Evolutionary conservation across 177 flowering plant genomes (phyloP), one percentile per base, ranked within the genome.

Genomic region (Vitis hybrid): DNA sequence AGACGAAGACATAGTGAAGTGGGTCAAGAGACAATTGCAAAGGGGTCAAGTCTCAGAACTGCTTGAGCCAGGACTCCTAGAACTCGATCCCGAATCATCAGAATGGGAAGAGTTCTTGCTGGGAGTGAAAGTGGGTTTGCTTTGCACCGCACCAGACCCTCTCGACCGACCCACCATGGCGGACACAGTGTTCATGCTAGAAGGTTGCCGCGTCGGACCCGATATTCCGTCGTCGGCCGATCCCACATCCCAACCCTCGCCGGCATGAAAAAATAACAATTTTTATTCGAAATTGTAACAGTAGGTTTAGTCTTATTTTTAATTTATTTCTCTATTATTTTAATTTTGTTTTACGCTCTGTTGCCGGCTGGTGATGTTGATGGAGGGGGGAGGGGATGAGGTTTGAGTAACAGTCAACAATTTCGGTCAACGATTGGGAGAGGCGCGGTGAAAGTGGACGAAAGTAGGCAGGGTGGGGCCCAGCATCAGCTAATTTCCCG

Each of bases 51-150:
- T 94, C 49, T 76, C 91, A 3, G 97, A 94, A 73, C 70, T 94
- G 18, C 74, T 94, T 3, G 98, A 94, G 50, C 90, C 97, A 3
- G 96, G 97, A 0, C 65, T 91, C 73, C 85, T 92, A 2, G 98
- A 92, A 70, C 82, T 92, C 2, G 98, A 94, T 74, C 97, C 97
- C 0, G 98, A 94, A 63, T 89, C 97, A 54, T 87, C 97, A 2
- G 98, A 94, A 59, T 94, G 98, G 98, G 98, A 94, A 74, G 98
- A 94, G 79, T 94, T 92, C 75, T 79, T 94, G 77, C 81, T 94
- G 11, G 98, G 94, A 1, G 82, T 94, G 27, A 94, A 94, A 74
- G 94, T 94, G 13, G 98, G 90, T 6, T 67, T 94, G 69, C 88
- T 94, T 1, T 94, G 97, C 82, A 92, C 98, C 2, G 90, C 94